A percentile compares a stretch with the other conserved stretches of the same genome.
These are phyloP conservation scores for Pichia sp. DNA, from an alignment of 1,139 yeast genomes.

Conservation along the genomic window DNA sequence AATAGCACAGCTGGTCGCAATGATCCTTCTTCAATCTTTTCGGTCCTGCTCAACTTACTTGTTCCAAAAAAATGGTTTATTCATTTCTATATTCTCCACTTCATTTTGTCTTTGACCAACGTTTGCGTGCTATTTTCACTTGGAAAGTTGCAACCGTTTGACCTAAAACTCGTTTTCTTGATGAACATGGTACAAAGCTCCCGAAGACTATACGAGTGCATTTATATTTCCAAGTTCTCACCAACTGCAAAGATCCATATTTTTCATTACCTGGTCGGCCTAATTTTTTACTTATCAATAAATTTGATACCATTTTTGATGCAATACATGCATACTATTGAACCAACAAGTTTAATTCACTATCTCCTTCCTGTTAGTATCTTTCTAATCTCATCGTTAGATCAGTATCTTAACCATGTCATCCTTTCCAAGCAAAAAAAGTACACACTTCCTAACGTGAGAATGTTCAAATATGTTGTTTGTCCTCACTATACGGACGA, in stretches of 20 bases:
- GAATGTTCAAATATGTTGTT: constrained; percentile 49
- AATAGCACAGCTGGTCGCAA: neutral
- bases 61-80: constrained; percentile 49
- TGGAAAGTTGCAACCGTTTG: neutral
- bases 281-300: constrained; percentile 54
- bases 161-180: constrained; percentile 24
- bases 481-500: constrained; percentile 87
- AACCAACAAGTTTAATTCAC: too few relatives aligned
- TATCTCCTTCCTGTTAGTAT: neutral
- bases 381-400: constrained; percentile 35
- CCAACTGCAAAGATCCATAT: constrained; percentile 60
- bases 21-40: neutral
- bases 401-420: constrained; percentile 57
- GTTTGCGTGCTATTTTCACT: neutral
- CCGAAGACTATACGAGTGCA: constrained; percentile 62
- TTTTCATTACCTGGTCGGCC: constrained; percentile 72
- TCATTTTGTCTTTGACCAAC: constrained; percentile 8
- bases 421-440: constrained; percentile 60
- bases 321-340: constrained; percentile 1
- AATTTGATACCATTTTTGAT: constrained; percentile 32
- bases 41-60: constrained; percentile 22
- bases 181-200: constrained; percentile 53
- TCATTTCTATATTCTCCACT: constrained; percentile 44
- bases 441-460: constrained; percentile 58
- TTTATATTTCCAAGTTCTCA: constrained; percentile 46